A percentile compares a stretch with the other conserved stretches of the same genome.
Conservation (phyloP, 495 filamentous ascomycete species). For the Hyphodiscus hymeniophilus region DNA sequence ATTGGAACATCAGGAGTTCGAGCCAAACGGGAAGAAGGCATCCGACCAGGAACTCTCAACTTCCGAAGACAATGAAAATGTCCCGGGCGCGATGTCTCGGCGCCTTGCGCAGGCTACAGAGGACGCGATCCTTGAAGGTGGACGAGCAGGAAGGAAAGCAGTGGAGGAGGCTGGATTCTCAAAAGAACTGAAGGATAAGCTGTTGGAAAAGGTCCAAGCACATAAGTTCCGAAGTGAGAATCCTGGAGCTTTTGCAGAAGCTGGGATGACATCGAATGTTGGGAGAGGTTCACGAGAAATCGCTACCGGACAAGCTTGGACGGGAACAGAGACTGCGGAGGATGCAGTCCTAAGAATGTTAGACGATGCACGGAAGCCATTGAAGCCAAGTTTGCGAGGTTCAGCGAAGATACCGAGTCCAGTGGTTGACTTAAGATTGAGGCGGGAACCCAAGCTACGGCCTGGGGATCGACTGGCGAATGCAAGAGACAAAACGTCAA, state of each 20-base stretch:
- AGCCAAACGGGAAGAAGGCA: background rate
- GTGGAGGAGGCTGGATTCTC: slow-evolving; percentile 81
- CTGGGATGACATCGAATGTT: slow-evolving; percentile 53
- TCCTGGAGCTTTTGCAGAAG: slow-evolving; percentile 59
- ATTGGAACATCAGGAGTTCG: background rate
- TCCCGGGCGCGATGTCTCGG: slow-evolving; percentile 59
- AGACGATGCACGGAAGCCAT: slow-evolving; percentile 67
- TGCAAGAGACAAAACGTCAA: slow-evolving; percentile 69
- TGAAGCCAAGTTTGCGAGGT: slow-evolving; percentile 38
- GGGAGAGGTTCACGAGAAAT: slow-evolving; percentile 65
- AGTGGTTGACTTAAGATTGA: slow-evolving; percentile 53
- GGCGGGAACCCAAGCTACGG: slow-evolving; percentile 27
- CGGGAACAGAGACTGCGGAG: slow-evolving; percentile 60
- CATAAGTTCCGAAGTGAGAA: slow-evolving; percentile 64
- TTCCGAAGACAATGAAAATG: background rate
- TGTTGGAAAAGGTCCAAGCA: slow-evolving; percentile 66
- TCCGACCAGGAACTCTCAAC: background rate
- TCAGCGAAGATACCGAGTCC: slow-evolving; percentile 43
- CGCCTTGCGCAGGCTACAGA: slow-evolving; percentile 75
- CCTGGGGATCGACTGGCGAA: slow-evolving; percentile 57
- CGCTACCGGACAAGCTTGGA: slow-evolving; percentile 69
- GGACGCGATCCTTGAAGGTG: slow-evolving; percentile 63
- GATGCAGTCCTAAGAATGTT: slow-evolving; percentile 87
- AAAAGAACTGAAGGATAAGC: slow-evolving; percentile 66
- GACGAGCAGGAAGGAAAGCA: slow-evolving; percentile 62